Evolutionary conservation across 371 early-diverging fungal genomes (phyloP), one percentile per base, ranked within the genome.

Genomic region (Mucor piriformis): DNA sequence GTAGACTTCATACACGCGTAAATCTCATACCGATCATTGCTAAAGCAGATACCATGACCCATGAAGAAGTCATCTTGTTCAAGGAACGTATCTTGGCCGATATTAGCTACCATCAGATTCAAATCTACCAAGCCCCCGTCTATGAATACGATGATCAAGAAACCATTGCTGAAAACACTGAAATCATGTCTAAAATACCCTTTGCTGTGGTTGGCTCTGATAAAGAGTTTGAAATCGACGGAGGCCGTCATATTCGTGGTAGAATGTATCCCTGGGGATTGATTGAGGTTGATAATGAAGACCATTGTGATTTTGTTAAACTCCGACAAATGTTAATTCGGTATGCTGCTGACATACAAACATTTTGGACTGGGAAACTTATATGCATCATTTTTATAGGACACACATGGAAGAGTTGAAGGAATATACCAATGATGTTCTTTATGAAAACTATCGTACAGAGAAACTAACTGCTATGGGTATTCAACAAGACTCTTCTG

Each of bases 21-120:
- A 98, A 98, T 76, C 79, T 98, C 60, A 94, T 99, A 64, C 99
- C 99, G 3, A 92, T 99, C 40, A 96, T 99, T 69, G 94, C 99
- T 59, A 98, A 99, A 69, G 87, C 97, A 12, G 99, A 99, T 69
- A 97, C 96, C 20, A 81, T 99, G 83, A 98, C 99, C 38, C 87
- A 92, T 54, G 93, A 94, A 50, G 99, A 99, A 82, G 83, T 99
- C 32, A 83, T 79, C 52, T 77, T 79, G 6, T 96, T 97, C 81
- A 99, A 99, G 84, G 74, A 85, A 69, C 82, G 95, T 68, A 95
- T 99, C 57, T 71, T 93, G 61, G 89, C 92, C 50, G 95, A 98
- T 73, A 93, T 99, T 73, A 84, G 84, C 53, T 85, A 86, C 69
- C 87, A 98, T 82, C 89, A 92, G 38, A 97, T 99, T 73, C 88